Base-by-base conservation (phyloP, 176 grass and related monocot species). In the Melocanna baccifera region DNA sequence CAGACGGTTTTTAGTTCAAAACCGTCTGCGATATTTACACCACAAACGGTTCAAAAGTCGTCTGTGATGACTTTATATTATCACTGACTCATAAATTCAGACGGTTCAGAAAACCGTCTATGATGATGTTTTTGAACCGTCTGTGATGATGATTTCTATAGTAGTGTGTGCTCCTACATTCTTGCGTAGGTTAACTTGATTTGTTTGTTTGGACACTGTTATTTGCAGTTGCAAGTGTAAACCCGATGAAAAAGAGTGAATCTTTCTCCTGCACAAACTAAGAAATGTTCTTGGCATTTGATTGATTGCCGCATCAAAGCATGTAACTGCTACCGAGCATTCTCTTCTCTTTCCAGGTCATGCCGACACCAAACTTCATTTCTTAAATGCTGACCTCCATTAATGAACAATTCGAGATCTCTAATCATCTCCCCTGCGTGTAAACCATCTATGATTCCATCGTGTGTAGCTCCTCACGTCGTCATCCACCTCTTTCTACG, bases 391-490 rank as follows among this genome's bases (percentile, higher is more conserved):
- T 53, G 62, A 68, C 46, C 45, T 20, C 18, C 34, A 12, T 43
- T 43, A 43, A 19, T 36, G 30, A 58, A 58, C 19, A 71, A 78
- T 20, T 47, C 12, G 19, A 40, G 62, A 28, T 46, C 20, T 25
- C 51, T 73, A 65, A 56, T 36, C 40, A 18, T 73, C 64, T 25
- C 0, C 52, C 3, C 71, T 62, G 80, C 89, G 85, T 91, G 85
- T 80, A 63, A 45, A 11, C 85, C 69, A 84, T 84, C 30, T 29
- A 30, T 6, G 52, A 73, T 58, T 32, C 34, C 37, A 32, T 50
- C 7, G 13, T 7, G 89, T 81, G 78, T 59, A 82, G 82, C 82
- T 71, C 64, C 37, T 73, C 85, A 77, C 76, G 86, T 88, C 76
- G 75, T 19, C 43, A 62, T 62, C 16, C 39, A 4, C 20, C 14